Evolutionary conservation across 495 filamentous ascomycete genomes (phyloP), one percentile per base, ranked within the genome.

Genomic region (Daldinia bambusicola): DNA sequence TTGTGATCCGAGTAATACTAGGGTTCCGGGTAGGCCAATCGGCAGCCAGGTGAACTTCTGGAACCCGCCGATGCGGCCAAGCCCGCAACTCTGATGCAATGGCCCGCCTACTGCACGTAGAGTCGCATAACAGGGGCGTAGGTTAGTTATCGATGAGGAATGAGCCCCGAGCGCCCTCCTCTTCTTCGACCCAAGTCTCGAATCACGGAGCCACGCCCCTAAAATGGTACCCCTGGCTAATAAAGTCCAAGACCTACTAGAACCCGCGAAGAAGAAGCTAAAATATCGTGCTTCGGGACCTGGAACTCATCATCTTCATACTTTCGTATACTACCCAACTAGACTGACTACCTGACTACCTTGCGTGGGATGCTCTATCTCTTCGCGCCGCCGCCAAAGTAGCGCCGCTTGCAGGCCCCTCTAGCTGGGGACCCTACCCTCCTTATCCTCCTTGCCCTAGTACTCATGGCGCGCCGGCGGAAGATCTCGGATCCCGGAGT

Each of bases 21-120:
- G 61, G 71, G 67, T 52, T 51, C 58, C 53, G 56, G 45, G 9
- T 43, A 67, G 53, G 38, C 71, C 71, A 74, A 74, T 74, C 71
- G 71, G 71, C 59, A 74, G 67, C 67, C 38, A 67, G 31, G 59
- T 50, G 62, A 70, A 52, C 43, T 74, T 67, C 59, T 67, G 71
- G 71, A 70, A 70, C 63, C 71, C 71, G 67, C 71, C 71, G 71
- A 74, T 74, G 71, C 71, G 62, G 71, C 66, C 71, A 70, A 70
- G 71, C 62, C 71, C 71, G 71, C 69, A n/a, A 43, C 31, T 41
- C 56, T 34, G 58, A 63, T 68, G 69, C 67, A 67, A 56, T 70
- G 61, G 61, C 63, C 66, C 51, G 51, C 60, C 45, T 41, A 2
- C 61, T 70, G 71, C 63, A 63, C 63, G 36, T 26, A 67, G 63